Percentiles rank a stretch among this genome's conserved stretches.
Evolutionary conservation across 2,329 filamentous ascomycete genomes (phyloP).

Genomic region (Fusarium secorum): DNA sequence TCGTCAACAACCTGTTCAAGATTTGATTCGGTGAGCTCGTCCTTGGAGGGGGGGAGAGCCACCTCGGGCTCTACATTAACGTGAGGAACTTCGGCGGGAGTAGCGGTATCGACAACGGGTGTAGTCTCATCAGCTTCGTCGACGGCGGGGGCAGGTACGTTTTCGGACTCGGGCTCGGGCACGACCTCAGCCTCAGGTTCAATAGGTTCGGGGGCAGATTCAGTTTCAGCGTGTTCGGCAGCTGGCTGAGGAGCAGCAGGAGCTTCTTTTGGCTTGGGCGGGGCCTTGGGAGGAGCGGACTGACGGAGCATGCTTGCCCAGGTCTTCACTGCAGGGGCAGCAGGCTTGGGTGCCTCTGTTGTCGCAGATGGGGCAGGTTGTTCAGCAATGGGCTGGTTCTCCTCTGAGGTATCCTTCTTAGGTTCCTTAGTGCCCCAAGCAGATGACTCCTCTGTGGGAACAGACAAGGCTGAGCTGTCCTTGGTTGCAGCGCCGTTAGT

Average conservation of each 20-base stretch:
- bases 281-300: conserved; percentile 64
- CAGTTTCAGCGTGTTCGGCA: conserved; percentile 45
- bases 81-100: conserved; percentile 32
- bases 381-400: conserved; percentile 45
- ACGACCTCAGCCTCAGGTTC: conserved; percentile 48
- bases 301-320: conserved; percentile 80
- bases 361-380: conserved; percentile 44
- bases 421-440: conserved; percentile 56
- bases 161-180: conserved; percentile 43
- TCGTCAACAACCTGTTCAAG: conserved; percentile 88
- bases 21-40: conserved; percentile 89
- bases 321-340: conserved; percentile 60
- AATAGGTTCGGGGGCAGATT: conserved; percentile 49
- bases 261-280: conserved; percentile 62
- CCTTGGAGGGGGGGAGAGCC: conserved; percentile 73
- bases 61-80: conserved; percentile 47
- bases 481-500: conserved; percentile 70
- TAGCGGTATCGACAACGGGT: conserved; percentile 46
- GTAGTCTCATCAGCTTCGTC: conserved; percentile 38
- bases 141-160: conserved; percentile 45
- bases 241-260: conserved; percentile 55
- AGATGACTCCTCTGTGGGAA: conserved; percentile 74
- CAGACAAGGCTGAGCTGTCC: conserved; percentile 63
- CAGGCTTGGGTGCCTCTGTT: conserved; percentile 50
- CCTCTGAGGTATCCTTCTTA: conserved; percentile 46